These are phyloP conservation scores for Starmerella apis DNA, from an alignment of 805 yeast genomes.

Conservation along the genomic window DNA sequence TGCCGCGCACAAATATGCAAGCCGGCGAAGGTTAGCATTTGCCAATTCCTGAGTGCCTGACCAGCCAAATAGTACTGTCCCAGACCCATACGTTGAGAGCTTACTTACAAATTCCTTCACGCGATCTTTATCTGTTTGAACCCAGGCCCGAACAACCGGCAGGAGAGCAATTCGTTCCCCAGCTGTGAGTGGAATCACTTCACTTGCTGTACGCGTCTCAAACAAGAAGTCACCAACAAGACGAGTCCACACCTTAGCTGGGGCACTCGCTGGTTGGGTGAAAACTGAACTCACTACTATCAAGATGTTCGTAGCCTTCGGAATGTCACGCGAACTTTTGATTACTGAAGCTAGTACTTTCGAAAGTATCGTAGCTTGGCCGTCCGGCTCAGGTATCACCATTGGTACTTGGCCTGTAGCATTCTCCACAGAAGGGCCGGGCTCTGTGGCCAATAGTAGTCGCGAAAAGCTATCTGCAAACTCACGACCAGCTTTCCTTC, in stretches of 20 bases:
- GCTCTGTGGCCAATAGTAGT: conserved; percentile 22
- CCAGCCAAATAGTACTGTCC: conserved; percentile 50
- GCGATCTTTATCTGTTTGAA: conserved; percentile 50
- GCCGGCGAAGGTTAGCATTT: conserved; percentile 45
- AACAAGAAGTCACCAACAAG: conserved; percentile 53
- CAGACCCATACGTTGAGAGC: conserved; percentile 41
- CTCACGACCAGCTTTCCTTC: conserved; percentile 45
- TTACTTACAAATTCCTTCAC: conserved; percentile 41
- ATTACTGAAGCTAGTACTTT: conserved; percentile 35
- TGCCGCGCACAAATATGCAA: conserved; percentile 52
- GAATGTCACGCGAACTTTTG: conserved; percentile 10
- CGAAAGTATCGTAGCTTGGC: conserved; percentile 40
- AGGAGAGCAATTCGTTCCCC: conserved; percentile 41
- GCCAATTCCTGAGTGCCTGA: conserved; percentile 64
- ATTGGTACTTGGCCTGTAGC: conserved; percentile 36
- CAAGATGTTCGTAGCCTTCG: conserved; percentile 12
- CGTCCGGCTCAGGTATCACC: conserved; percentile 52
- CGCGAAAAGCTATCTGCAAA: conserved; percentile 39
- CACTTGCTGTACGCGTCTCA: conserved; percentile 37
- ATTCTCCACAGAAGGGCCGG: conserved; percentile 26
- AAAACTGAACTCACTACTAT: conserved; percentile 6
- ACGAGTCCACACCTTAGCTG: conserved; percentile 52
- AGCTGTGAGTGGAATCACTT: conserved; percentile 39
- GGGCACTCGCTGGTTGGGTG: conserved; percentile 15
- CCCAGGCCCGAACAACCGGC: conserved; percentile 51